Percentiles rank a stretch among this genome's conserved stretches.
Conservation (phyloP, 441 rosid species). For the Syzygium syzygioides region DNA sequence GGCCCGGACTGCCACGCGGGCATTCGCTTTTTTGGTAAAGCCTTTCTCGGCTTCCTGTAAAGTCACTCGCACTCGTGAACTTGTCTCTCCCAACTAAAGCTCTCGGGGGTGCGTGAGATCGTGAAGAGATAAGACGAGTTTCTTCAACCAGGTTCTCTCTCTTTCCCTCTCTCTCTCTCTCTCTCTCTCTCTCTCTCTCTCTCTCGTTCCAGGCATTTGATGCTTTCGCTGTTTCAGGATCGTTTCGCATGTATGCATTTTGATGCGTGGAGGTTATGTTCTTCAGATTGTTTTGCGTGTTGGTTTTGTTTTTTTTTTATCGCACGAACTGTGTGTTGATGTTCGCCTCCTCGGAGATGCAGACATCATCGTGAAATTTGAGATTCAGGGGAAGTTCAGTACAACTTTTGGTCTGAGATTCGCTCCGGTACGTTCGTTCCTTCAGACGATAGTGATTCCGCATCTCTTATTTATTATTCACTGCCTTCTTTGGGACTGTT, state of each 20-base stretch:
- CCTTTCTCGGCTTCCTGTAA: not conserved
- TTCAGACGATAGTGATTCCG: not conserved
- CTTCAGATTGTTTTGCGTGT: not conserved
- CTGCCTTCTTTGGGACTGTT: not conserved
- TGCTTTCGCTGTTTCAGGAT: not conserved
- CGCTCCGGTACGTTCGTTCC: not conserved
- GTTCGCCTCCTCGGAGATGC: not conserved
- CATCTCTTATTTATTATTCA: not conserved
- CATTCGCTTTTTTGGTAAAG: not conserved
- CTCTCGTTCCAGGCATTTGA: not conserved
- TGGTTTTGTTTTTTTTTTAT: not conserved
- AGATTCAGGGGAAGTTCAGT: not conserved
- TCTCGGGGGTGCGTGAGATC: not conserved
- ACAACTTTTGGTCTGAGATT: not conserved
- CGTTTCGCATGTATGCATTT: not conserved
- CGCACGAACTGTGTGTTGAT: not conserved
- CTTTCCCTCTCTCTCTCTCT: no score
- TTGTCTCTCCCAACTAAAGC: not conserved
- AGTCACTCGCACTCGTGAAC: not conserved
- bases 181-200: not conserved
- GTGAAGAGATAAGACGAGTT: not conserved
- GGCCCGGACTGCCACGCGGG: not conserved
- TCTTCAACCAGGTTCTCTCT: not conserved
- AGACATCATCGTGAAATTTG: not conserved
- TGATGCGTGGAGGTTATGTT: accelerated